Evolutionary conservation across 73 alveolate genomes (phyloP).

Genomic region (Paramecium pentaurelia): DNA sequence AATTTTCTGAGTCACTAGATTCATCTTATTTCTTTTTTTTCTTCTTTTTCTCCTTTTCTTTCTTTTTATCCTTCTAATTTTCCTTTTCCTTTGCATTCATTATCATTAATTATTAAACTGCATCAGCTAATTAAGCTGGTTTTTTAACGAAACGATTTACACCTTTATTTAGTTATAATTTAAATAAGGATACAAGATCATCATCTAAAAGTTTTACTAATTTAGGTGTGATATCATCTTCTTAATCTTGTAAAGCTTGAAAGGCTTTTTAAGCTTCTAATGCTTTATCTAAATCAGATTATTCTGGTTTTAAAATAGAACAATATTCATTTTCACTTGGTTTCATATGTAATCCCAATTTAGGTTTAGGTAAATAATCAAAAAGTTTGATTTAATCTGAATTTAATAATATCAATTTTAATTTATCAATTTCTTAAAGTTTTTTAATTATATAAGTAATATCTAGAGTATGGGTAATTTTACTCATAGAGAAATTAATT

Average conservation of each 20-base stretch:
- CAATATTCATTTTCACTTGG: conserved; percentile 1
- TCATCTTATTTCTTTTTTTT: not conserved
- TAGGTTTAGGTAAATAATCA: conserved; percentile 59
- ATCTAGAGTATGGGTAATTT: conserved; percentile 24
- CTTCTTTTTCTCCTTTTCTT: not conserved
- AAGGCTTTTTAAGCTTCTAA: conserved; percentile 30
- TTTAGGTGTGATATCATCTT: not conserved
- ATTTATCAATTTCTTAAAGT: conserved; percentile 48
- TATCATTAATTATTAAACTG: not conserved
- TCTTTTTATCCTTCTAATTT: not conserved
- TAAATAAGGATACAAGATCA: not conserved
- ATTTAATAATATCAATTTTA: conserved; percentile 14
- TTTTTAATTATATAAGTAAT: conserved; percentile 32
- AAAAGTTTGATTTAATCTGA: conserved; percentile 29
- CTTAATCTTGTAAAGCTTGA: not conserved
- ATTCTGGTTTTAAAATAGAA: not conserved
- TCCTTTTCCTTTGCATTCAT: not conserved
- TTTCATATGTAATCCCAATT: not conserved
- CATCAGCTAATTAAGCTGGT: not conserved
- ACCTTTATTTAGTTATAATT: not conserved
- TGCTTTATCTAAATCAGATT: conserved; percentile 30
- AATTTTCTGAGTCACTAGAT: not conserved
- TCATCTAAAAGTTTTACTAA: not conserved
- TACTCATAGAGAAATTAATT: conserved; percentile 28
- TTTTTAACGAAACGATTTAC: not conserved